Base-by-base conservation (phyloP, 2,329 filamentous ascomycete genomes). In the Geoglossum cookeanum region DNA sequence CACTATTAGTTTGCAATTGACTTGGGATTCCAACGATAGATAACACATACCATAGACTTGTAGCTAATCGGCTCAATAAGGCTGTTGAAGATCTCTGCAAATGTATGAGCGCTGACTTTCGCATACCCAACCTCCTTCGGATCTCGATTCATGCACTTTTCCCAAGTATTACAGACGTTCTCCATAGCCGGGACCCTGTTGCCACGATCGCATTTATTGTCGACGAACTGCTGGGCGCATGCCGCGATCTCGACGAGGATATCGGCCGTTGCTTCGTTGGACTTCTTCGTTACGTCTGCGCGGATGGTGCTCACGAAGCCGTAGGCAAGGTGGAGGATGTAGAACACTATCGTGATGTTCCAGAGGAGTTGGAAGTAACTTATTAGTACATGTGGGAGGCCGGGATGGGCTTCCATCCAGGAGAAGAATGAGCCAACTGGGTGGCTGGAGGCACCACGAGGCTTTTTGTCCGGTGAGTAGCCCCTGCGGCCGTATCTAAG, bases 21-120 rank as follows among this genome's bases (percentile, higher is more conserved):
- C 27, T 8, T 52, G 22, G 3, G 13, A 6, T 8, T 8, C 13
- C 5, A n/a, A n/a, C 15, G 35, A 8, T 2, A 9, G 37, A 17
- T 9, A 55, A 13, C 32, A 68, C 72, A 60, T 74, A 81, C 79
- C 75, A 86, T 83, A 9, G 81, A 79, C 69, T 96, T 96, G 69
- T 87, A 84, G 61, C 85, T 88, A 69, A 97, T 90, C 4, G 87
- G 83, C 64, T 94, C 88, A 3, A 94, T 83, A 68, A 97, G 96
- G 64, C 85, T 84, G 67, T 97, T 96, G 69, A 97, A 84, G 45
- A 98, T 94, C 65, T 88, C 81, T 0, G 91, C 91, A 66, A 96
- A 85, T 30, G 90, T 92, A 65, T 87, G 84, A 4, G 88, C 90
- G 17, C 85, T 87, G 44, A 95, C 81, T 64, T 83, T 84, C 47